Evolutionary conservation across 345 rosid species (phyloP).

Genomic region (Salix exigua): DNA sequence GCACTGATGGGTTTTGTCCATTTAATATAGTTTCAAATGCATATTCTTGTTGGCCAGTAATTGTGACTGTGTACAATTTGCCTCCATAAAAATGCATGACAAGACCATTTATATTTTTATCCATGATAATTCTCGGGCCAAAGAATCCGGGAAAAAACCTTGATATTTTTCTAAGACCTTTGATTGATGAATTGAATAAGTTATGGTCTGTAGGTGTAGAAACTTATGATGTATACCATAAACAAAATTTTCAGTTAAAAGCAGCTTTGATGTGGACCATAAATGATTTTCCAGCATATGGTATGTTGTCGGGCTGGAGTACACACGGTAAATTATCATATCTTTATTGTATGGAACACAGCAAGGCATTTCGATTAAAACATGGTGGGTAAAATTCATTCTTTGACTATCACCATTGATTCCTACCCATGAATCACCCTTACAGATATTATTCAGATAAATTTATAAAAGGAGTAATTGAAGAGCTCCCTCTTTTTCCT

Average conservation of each 20-base stretch:
- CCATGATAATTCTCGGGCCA: background rate
- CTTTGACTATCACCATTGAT: background rate
- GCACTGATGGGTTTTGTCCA: background rate
- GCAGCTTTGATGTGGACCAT: background rate
- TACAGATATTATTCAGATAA: background rate
- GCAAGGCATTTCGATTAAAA: background rate
- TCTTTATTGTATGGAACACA: background rate
- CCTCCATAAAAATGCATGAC: constrained; percentile 1
- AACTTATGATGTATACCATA: background rate
- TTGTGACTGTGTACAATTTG: background rate
- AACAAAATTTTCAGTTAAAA: background rate
- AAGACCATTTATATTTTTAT: background rate
- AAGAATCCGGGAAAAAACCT: background rate
- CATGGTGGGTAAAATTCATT: background rate
- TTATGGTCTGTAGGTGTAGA: background rate
- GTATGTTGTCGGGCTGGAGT: background rate
- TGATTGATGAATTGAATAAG: background rate
- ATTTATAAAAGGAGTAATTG: background rate
- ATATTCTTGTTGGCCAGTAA: background rate
- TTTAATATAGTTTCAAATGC: background rate
- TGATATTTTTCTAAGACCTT: background rate
- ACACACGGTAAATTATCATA: background rate
- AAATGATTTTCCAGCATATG: background rate
- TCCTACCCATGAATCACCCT: background rate
- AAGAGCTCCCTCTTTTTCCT: background rate